Conservation (phyloP, 1,284 basidiomycete genomes). For the Pisolithus thermaeus region DNA sequence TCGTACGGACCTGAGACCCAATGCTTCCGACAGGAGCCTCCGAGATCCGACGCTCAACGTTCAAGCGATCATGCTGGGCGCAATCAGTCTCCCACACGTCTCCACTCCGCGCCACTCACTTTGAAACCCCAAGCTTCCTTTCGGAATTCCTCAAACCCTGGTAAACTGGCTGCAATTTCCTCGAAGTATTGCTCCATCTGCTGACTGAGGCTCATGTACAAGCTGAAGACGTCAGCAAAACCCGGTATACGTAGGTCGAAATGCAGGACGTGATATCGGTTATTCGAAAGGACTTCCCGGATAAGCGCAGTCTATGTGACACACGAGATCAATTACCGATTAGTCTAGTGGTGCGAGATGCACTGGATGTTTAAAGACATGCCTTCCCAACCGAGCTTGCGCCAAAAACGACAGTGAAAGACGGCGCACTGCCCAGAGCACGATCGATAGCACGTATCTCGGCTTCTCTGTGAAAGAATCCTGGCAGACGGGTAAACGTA, state of each 20-base stretch:
- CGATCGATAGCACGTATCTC: conserved; percentile 62
- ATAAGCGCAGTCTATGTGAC: conserved; percentile 60
- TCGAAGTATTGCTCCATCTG: conserved; percentile 81
- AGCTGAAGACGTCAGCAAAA: conserved; percentile 70
- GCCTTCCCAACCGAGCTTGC: conserved; percentile 80
- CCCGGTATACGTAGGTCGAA: conserved; percentile 81
- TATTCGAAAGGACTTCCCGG: conserved; percentile 64
- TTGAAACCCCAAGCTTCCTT: conserved; percentile 75
- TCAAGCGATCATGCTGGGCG: conserved; percentile 62
- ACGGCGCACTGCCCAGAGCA: conserved; percentile 61
- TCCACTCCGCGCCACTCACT: conserved; percentile 31
- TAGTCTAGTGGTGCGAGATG: conserved; percentile 5
- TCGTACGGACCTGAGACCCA: conserved; percentile 53
- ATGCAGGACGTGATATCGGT: conserved; percentile 71
- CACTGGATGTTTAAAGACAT: conserved; percentile 4
- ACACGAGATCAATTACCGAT: not conserved
- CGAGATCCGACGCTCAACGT: conserved; percentile 55
- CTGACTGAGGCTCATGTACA: conserved; percentile 68
- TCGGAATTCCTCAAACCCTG: conserved; percentile 68
- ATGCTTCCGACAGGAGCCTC: conserved; percentile 34
- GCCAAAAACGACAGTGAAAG: conserved; percentile 76
- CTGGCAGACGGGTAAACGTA: conserved; percentile 69
- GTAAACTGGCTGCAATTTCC: conserved; percentile 49
- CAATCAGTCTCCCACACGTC: conserved; percentile 4
- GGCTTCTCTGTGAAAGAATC: conserved; percentile 62